Percentiles rank a stretch among this genome's conserved stretches.
Evolutionary conservation across 164 flowering plant genomes (phyloP).

Genomic region (Cinnamomum micranthum): DNA sequence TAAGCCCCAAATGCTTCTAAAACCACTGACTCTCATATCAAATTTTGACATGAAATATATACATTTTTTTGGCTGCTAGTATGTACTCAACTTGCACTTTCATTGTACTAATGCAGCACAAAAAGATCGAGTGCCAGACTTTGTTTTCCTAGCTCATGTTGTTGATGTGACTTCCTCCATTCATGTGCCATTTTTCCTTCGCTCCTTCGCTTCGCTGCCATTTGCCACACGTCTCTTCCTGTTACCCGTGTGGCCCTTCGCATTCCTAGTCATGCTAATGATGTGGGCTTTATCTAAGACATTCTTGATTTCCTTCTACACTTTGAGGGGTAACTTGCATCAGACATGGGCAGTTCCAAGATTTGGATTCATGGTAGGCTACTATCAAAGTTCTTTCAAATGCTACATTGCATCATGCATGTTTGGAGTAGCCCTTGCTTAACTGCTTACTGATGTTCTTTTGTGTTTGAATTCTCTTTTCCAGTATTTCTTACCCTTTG

Average conservation of each 20-base stretch:
- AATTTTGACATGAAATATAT: neutral
- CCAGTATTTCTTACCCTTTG: conserved; percentile 95
- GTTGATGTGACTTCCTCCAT: conserved; percentile 63
- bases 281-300: conserved; percentile 77
- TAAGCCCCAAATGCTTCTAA: too few species aligned
- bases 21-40: neutral
- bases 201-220: conserved; percentile 56
- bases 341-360: conserved; percentile 87
- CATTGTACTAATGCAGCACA: conserved; percentile 32
- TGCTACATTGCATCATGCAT: neutral
- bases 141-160: conserved; percentile 81
- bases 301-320: conserved; percentile 55
- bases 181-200: conserved; percentile 62
- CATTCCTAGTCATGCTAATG: conserved; percentile 36
- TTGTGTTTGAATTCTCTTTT: neutral
- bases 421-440: neutral
- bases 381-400: neutral
- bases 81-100: neutral
- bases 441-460: neutral
- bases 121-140: conserved; percentile 53
- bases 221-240: conserved; percentile 38
- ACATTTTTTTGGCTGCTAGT: neutral
- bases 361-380: conserved; percentile 78
- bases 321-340: conserved; percentile 48
- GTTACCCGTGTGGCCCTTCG: conserved; percentile 52